Evolutionary conservation across 2,329 filamentous ascomycete genomes (phyloP).

Genomic region (Beauveria sp.): DNA sequence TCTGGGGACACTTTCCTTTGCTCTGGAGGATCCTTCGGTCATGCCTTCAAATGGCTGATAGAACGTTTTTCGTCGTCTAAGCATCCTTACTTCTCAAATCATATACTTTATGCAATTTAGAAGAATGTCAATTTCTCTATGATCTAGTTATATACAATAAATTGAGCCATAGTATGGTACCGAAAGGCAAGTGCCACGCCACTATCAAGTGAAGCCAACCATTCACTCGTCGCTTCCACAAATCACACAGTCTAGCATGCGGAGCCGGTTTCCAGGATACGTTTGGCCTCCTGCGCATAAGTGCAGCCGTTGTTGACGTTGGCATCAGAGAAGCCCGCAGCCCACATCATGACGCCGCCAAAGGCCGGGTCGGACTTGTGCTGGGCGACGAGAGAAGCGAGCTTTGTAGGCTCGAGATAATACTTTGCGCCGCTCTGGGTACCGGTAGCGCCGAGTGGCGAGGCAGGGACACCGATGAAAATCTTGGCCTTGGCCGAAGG

Average conservation of each 20-base stretch:
- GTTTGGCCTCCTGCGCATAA: conserved; percentile 13
- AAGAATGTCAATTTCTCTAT: too few relatives aligned
- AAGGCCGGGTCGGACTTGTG: conserved; percentile 23
- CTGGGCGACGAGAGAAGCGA: conserved; percentile 21
- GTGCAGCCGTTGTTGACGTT: conserved; percentile 15
- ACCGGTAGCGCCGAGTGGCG: conserved; percentile 15
- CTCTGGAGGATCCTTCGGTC: too few relatives aligned
- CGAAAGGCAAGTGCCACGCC: too few relatives aligned
- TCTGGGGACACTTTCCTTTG: too few relatives aligned
- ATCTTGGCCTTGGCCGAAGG: conserved; percentile 26
- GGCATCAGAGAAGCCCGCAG: conserved; percentile 13
- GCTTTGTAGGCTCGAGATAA: conserved; percentile 20
- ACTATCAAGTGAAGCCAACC: background rate
- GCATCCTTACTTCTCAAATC: too few relatives aligned
- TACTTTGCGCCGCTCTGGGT: conserved; percentile 17
- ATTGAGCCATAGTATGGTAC: too few relatives aligned
- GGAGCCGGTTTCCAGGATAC: conserved; percentile 10
- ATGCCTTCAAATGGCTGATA: too few relatives aligned
- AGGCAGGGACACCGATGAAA: conserved; percentile 27
- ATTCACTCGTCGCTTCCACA: background rate
- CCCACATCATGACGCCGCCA: conserved; percentile 23
- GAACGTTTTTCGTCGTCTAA: too few relatives aligned
- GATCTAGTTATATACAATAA: too few relatives aligned
- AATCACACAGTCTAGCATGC: conserved; percentile 1
- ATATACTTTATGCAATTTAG: too few relatives aligned